phyloP scores from a whole-genome alignment of 306 rosid species.

The Fagus crenata region DNA sequence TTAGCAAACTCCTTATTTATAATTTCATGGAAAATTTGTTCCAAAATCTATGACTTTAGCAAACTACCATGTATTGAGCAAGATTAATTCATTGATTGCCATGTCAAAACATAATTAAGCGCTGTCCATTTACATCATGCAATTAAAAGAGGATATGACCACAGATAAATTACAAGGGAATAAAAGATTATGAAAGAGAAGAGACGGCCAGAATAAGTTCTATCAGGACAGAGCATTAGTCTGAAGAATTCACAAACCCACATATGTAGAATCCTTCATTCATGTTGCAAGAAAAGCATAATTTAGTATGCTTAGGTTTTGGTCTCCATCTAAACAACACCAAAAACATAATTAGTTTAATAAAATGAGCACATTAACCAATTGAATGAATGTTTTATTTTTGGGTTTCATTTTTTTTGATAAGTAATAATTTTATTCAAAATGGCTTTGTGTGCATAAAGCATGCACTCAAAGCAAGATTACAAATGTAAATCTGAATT shows the following conservation, averaged over 20 bases:
- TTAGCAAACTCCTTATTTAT: not conserved
- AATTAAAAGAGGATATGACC: not conserved
- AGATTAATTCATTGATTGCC: not conserved
- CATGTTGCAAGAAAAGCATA: not conserved
- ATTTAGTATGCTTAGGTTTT: not conserved
- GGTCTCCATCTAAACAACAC: not conserved
- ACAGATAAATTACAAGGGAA: not conserved
- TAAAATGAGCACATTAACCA: too few relatives aligned
- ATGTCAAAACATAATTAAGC: not conserved
- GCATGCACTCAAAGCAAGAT: too few relatives aligned
- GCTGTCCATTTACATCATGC: not conserved
- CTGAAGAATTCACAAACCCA: constrained; percentile 5
- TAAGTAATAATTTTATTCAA: too few relatives aligned
- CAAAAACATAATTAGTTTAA: too few relatives aligned
- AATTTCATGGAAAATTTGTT: not conserved
- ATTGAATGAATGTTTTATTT: not conserved
- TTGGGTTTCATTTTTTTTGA: not conserved
- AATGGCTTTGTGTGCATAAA: too few relatives aligned
- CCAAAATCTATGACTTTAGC: not conserved
- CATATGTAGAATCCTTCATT: not conserved
- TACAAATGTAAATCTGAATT: too few relatives aligned
- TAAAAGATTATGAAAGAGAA: not conserved
- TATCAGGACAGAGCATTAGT: constrained; percentile 1
- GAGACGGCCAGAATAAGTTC: not conserved
- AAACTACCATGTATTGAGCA: not conserved